Evolutionary conservation across 345 rosid genomes (phyloP).

Genomic region (Citrus glauca): DNA sequence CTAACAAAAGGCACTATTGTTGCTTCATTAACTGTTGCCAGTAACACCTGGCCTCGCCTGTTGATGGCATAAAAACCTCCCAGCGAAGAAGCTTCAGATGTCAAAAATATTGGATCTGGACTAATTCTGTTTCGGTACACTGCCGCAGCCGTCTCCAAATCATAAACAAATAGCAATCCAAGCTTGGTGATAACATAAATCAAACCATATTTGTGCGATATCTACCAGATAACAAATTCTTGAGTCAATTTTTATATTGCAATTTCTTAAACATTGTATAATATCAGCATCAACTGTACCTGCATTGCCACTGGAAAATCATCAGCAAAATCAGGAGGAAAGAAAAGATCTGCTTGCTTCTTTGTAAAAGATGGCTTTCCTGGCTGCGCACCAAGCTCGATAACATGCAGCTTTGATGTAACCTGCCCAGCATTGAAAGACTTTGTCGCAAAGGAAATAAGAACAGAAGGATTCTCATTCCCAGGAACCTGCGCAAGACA

Average conservation of each 20-base stretch:
- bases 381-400: constrained; percentile 98
- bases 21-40: constrained; percentile 93
- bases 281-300: constrained; percentile 38
- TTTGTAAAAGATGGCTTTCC: constrained; percentile 93
- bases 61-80: constrained; percentile 97
- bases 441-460: constrained; percentile 91
- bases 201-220: constrained; percentile 91
- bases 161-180: constrained; percentile 95
- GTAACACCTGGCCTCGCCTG: constrained; percentile 81
- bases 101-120: constrained; percentile 98
- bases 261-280: background rate
- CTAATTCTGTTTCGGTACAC: constrained; percentile 96
- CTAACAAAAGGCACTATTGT: constrained; percentile 95
- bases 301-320: constrained; percentile 99
- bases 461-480: constrained; percentile 88
- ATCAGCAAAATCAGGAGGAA: constrained; percentile 98
- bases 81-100: constrained; percentile 81
- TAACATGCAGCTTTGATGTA: constrained; percentile 86
- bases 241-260: background rate
- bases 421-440: constrained; percentile 86
- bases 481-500: constrained; percentile 67
- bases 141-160: constrained; percentile 95
- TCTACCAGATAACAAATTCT: constrained; percentile 46
- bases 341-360: constrained; percentile 98
- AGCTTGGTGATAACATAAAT: constrained; percentile 94